Base-by-base conservation (phyloP, 306 rosid species). In the Ormosia semicastrata region DNA sequence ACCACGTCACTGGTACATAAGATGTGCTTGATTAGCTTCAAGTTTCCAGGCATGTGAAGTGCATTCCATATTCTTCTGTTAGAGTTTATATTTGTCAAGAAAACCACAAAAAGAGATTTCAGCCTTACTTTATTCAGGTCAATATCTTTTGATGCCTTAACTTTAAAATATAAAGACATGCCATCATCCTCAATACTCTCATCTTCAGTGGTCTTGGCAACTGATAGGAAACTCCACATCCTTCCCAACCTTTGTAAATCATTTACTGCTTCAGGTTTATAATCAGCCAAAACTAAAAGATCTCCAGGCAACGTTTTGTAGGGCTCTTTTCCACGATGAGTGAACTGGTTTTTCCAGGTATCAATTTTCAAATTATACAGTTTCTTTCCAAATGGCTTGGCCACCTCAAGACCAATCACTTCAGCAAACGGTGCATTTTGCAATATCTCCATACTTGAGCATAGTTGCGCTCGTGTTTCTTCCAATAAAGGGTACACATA, bases 281-380 rank as follows among this genome's bases (percentile, higher is more conserved):
- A 85, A 71, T 89, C 88, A 0, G 87, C 54, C 75, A 91, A 77
- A 53, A 91, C 18, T 12, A 93, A 75, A 59, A 91, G 56, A 85
- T 93, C 97, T 29, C 94, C 93, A 0, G 94, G 94, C 17, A 89
- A 72, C 4, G 85, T 83, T 85, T 77, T 88, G 76, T 93, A 93
- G 2, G 86, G 82, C 34, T 87, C 94, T 63, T 82, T 88, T 2
- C 92, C 86, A 1, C 53, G 40, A 7, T 70, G 73, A 40, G 36
- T 5, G 13, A 72, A 87, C 85, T 82, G 77, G 68, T 87, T 91
- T 49, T 69, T 46, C 97, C 95, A 91, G 24, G 17, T 15, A 52
- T 79, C 72, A 62, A 89, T 87, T 34, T 11, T 53, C 64, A 90
- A 36, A 43, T 79, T 73, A 73, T 89, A 91, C 0, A 79, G 10